Conservation (phyloP, 1,139 yeast species). For the Candida sanyaensis region DNA sequence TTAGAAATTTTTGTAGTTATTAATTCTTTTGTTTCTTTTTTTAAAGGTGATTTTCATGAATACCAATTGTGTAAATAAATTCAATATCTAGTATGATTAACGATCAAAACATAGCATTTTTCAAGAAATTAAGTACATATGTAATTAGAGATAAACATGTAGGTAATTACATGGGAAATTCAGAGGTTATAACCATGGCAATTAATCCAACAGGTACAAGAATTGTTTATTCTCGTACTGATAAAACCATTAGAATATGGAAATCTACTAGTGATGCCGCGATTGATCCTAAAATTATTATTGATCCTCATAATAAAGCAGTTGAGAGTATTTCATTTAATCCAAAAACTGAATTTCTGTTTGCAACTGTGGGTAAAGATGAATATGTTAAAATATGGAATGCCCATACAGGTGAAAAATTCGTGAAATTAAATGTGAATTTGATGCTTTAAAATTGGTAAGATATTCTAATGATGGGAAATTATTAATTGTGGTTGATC, state of each 20-base stretch:
- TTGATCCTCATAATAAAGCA: slow-evolving; percentile 45
- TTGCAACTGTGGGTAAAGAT: slow-evolving; percentile 65
- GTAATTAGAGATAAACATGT: slow-evolving; percentile 28
- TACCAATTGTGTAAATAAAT: not conserved
- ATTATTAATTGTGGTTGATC: slow-evolving; percentile 50
- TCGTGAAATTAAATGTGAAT: slow-evolving; percentile 26
- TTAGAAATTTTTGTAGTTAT: too few relatives aligned
- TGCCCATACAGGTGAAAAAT: slow-evolving; percentile 38
- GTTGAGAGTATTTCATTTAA: slow-evolving; percentile 62
- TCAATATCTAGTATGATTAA: not conserved
- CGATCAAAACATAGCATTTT: slow-evolving; percentile 19
- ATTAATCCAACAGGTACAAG: slow-evolving; percentile 45
- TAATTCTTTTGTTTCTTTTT: too few relatives aligned
- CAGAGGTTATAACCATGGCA: slow-evolving; percentile 34
- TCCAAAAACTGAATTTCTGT: slow-evolving; percentile 49
- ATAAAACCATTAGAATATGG: slow-evolving; percentile 48
- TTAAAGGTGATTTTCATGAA: not conserved
- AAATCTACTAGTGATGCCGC: slow-evolving; percentile 29
- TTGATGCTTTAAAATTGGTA: slow-evolving; percentile 29
- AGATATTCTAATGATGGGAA: slow-evolving; percentile 58
- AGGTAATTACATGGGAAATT: slow-evolving; percentile 23
- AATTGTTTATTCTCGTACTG: slow-evolving; percentile 49
- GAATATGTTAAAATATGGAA: slow-evolving; percentile 60
- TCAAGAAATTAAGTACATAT: slow-evolving; percentile 24
- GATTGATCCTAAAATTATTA: slow-evolving; percentile 38